phyloP scores from a whole-genome alignment of 208 protist genomes.

The Leptomonas pyrrhocoris region DNA sequence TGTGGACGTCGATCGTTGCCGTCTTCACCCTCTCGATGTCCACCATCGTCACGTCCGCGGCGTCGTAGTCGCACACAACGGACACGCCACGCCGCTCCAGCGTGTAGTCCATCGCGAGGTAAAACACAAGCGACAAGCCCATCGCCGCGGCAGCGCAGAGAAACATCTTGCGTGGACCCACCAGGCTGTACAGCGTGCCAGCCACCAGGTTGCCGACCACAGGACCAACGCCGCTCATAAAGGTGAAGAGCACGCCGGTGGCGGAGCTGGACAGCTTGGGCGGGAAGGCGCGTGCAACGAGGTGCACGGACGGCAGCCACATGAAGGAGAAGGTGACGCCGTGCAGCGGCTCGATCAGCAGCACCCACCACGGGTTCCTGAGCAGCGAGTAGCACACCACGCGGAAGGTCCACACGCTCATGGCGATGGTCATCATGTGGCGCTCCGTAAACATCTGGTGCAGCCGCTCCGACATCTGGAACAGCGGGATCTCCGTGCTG shows the following conservation, averaged over 20 bases:
- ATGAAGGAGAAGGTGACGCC: slow-evolving; percentile 72
- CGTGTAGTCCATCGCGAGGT: slow-evolving; percentile 35
- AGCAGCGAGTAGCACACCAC: slow-evolving; percentile 65
- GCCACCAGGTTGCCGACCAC: slow-evolving; percentile 59
- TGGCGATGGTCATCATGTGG: slow-evolving; percentile 57
- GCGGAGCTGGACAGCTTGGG: slow-evolving; percentile 46
- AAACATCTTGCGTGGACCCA: slow-evolving; percentile 63
- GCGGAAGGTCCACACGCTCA: slow-evolving; percentile 53
- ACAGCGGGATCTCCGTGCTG: slow-evolving; percentile 76
- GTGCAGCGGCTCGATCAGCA: slow-evolving; percentile 75
- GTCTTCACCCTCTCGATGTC: not conserved
- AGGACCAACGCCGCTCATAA: slow-evolving; percentile 54
- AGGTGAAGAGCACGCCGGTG: slow-evolving; percentile 57
- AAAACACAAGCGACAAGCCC: slow-evolving; percentile 32
- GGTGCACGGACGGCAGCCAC: slow-evolving; percentile 58
- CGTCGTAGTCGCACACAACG: slow-evolving; percentile 25
- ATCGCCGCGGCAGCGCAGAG: slow-evolving; percentile 36
- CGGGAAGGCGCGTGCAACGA: slow-evolving; percentile 49
- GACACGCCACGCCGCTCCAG: slow-evolving; percentile 34
- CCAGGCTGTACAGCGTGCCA: slow-evolving; percentile 54
- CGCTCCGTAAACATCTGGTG: slow-evolving; percentile 43
- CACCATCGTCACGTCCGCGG: not conserved
- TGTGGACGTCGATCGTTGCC: no score
- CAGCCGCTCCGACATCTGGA: slow-evolving; percentile 45
- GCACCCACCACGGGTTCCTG: slow-evolving; percentile 59